phyloP scores from a whole-genome alignment of 164 flowering plant genomes.

The Liriodendron chinense region DNA sequence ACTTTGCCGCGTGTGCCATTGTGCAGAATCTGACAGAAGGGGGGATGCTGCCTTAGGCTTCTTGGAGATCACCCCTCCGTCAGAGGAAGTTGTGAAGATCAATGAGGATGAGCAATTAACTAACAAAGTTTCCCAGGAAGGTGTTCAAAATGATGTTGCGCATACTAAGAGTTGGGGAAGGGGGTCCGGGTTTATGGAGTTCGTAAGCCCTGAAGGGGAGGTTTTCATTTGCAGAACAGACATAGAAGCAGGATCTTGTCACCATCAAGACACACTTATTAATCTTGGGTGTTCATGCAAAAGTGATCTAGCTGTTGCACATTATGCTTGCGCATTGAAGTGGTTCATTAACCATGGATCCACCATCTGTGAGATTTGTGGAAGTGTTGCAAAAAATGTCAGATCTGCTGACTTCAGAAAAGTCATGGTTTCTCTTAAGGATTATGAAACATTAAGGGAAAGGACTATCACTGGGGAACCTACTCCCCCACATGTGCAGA shows the following conservation, averaged over 20 bases:
- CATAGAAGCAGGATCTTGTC: constrained; percentile 57
- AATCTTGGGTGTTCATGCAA: constrained; percentile 94
- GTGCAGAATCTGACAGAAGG: constrained; percentile 79
- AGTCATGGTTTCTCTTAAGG: constrained; percentile 66
- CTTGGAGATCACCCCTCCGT: constrained; percentile 60
- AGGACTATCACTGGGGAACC: constrained; percentile 73
- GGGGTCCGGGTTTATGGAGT: constrained; percentile 49
- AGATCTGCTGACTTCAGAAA: constrained; percentile 59
- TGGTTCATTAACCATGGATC: constrained; percentile 96
- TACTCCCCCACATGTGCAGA: constrained; percentile 33
- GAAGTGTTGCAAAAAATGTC: constrained; percentile 65
- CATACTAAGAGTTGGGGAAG: constrained; percentile 15
- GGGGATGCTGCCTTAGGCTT: constrained; percentile 79
- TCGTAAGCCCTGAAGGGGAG: constrained; percentile 80
- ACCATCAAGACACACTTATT: constrained; percentile 49
- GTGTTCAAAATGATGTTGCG: constrained; percentile 17
- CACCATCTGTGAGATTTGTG: constrained; percentile 92
- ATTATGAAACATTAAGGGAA: constrained; percentile 74
- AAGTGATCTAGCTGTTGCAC: constrained; percentile 80
- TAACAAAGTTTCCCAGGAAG: constrained; percentile 17
- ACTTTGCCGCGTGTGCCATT: constrained; percentile 91
- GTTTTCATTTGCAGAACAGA: constrained; percentile 73
- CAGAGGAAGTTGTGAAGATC: constrained; percentile 22
- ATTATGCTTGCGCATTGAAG: constrained; percentile 92
- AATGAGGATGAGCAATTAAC: constrained; percentile 27